Base-by-base conservation (phyloP, 2,329 filamentous ascomycete species). In the Fusarium transvaalense region DNA sequence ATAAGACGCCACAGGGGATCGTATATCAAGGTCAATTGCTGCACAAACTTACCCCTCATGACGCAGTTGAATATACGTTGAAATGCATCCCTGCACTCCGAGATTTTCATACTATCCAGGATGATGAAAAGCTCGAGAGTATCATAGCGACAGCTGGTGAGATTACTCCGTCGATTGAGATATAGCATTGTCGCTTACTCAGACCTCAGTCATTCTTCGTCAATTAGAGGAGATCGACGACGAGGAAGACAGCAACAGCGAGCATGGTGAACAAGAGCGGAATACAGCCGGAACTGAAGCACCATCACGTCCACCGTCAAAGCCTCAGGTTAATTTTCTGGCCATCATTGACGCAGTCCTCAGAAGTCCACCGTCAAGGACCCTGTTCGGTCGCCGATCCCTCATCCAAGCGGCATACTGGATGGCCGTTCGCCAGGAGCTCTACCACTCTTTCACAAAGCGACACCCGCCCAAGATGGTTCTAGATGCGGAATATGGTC, bases 191-290 rank as follows among this genome's bases (percentile, higher is more conserved):
- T 5, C 2, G n/a, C 59, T 62, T 34, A 62, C 27, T 50, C 23
- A 13, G 6, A 21, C 6, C 6, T 14, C 78, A 5, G 79, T 81
- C 13, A 81, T 81, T 14, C 71, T 81, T 1, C 76, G 79, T 4
- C 79, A 81, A 60, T 69, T 81, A 9, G 79, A 81, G 57, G 79
- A 81, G 61, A 81, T 81, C 48, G 79, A 81, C 45, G 77, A 79
- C 17, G 79, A 81, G 31, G 75, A 79, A 13, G 76, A 79, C 10
- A 15, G n/a, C 8, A 21, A 19, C 7, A 45, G 42, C 12, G 60
- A 79, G 13, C 76, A 78, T 14, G 57, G 56, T 7, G 46, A 47
- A 2, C 55, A 60, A 19, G 60, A 37, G 58, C 50, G 68, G 41
- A 62, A 37, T 46, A 53, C 19, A 42, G 23, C 17, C 37, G 43